Percentiles rank a stretch among this genome's conserved stretches.
Evolutionary conservation across 352 stramenopile genomes (phyloP).

Genomic region (Phytophthora multivora): DNA sequence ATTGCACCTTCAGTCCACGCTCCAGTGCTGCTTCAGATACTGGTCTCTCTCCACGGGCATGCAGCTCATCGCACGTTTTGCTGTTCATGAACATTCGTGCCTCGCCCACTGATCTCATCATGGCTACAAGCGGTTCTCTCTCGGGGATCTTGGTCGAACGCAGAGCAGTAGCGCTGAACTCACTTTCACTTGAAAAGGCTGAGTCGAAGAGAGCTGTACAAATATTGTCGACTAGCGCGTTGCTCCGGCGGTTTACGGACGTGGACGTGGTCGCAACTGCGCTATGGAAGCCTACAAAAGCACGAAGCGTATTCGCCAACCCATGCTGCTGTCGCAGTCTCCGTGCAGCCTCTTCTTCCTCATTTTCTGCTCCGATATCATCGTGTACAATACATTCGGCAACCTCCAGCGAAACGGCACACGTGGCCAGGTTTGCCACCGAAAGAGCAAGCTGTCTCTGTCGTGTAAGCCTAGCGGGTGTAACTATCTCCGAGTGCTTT

Average conservation of each 20-base stretch:
- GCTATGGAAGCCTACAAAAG: slow-evolving; percentile 75
- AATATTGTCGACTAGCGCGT: slow-evolving; percentile 39
- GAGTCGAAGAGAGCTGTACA: slow-evolving; percentile 37
- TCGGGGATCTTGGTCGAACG: slow-evolving; percentile 33
- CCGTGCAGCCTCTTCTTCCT: slow-evolving; percentile 14
- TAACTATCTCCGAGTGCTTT: slow-evolving; percentile 28
- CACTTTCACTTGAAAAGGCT: slow-evolving; percentile 8
- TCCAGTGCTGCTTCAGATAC: slow-evolving; percentile 15
- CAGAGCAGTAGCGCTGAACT: slow-evolving; percentile 4
- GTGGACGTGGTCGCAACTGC: slow-evolving; percentile 47
- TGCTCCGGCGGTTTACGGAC: slow-evolving; percentile 27
- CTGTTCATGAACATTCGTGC: slow-evolving; percentile 70
- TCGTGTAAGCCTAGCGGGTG: slow-evolving; percentile 54
- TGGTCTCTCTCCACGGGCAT: slow-evolving; percentile 55
- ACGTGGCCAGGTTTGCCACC: slow-evolving; percentile 58
- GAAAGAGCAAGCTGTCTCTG: slow-evolving; percentile 64
- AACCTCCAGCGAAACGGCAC: slow-evolving; percentile 48
- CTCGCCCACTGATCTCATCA: slow-evolving; percentile 48
- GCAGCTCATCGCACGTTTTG: slow-evolving; percentile 58
- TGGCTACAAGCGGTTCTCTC: slow-evolving; percentile 50
- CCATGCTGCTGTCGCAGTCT: slow-evolving; percentile 45
- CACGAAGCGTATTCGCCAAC: slow-evolving; percentile 64
- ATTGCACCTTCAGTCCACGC: slow-evolving; percentile 19
- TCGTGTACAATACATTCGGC: slow-evolving; percentile 1
- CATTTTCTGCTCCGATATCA: slow-evolving; percentile 6